Conservation (phyloP, 495 filamentous ascomycete genomes). For the Daldinia vernicosa region DNA sequence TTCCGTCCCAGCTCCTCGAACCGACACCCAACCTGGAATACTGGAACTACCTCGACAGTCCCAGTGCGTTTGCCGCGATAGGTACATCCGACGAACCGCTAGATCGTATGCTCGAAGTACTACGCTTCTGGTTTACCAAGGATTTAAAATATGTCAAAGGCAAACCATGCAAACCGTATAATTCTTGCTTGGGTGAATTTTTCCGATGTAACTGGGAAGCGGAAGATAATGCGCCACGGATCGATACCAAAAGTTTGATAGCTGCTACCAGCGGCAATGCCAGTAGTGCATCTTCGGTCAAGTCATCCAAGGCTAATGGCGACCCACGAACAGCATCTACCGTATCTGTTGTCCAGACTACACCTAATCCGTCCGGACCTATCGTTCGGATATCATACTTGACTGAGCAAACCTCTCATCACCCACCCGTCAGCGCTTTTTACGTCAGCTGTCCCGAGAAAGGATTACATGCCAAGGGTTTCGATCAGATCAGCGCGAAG, state of each 20-base stretch:
- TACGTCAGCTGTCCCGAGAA: constrained; percentile 92
- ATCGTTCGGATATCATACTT: constrained; percentile 85
- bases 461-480: constrained; percentile 87
- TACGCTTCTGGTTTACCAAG: constrained; percentile 99
- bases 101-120: constrained; percentile 89
- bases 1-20: constrained; percentile 94
- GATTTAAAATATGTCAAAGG: constrained; percentile 99
- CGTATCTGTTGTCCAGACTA: constrained; percentile 55
- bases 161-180: constrained; percentile 98
- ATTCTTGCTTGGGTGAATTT: constrained; percentile 96
- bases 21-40: constrained; percentile 97
- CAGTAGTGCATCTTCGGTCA: constrained; percentile 60
- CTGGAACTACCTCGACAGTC: constrained; percentile 97
- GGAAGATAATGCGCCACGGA: constrained; percentile 68
- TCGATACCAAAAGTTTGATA: constrained; percentile 51
- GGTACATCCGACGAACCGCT: constrained; percentile 90
- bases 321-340: constrained; percentile 52
- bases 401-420: constrained; percentile 98
- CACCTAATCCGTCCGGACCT: constrained; percentile 56
- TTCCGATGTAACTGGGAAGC: constrained; percentile 98
- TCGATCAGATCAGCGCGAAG: constrained; percentile 95
- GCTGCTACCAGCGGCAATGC: constrained; percentile 41
- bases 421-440: constrained; percentile 97
- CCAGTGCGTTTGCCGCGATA: constrained; percentile 95
- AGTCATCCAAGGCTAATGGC: constrained; percentile 50